A percentile compares a stretch with the other conserved stretches of the same genome.
These are phyloP conservation scores for Alternaria ethzedia DNA, from an alignment of 2,329 filamentous ascomycete species.

Conservation along the genomic window DNA sequence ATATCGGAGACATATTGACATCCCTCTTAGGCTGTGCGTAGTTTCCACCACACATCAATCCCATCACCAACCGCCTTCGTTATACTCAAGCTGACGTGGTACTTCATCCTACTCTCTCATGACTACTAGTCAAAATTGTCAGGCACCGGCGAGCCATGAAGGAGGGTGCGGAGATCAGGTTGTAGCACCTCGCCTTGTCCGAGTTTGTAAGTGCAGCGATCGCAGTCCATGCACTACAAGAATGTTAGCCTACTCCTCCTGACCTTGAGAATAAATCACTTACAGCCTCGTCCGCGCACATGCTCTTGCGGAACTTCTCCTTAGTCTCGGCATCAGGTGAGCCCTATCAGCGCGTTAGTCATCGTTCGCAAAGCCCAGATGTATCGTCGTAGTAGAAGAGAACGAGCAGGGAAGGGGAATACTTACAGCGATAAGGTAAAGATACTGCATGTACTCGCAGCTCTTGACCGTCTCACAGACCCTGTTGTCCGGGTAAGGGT, in stretches of 20 bases:
- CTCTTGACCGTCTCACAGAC: neutral
- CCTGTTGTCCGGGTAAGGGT: neutral
- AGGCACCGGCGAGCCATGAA: neutral
- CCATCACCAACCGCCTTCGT: neutral
- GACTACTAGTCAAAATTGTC: neutral
- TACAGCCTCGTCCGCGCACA: constrained; percentile 8
- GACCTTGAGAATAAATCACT: neutral
- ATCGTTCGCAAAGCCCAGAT: neutral
- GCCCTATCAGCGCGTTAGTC: neutral
- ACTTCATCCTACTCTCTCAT: neutral
- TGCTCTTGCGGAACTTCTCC: neutral
- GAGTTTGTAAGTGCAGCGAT: constrained; percentile 7
- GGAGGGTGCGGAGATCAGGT: constrained; percentile 5
- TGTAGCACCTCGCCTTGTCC: neutral
- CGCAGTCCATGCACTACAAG: constrained; percentile 9
- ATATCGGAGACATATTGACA: neutral
- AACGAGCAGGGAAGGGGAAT: neutral
- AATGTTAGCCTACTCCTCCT: neutral
- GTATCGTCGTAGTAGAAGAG: neutral
- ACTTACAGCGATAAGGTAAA: neutral
- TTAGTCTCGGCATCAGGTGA: neutral
- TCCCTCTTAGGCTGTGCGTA: neutral
- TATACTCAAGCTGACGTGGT: neutral
- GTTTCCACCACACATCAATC: neutral
- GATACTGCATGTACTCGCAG: neutral